Evolutionary conservation across 169 alveolate species (phyloP), one percentile per base, ranked within the genome.

Genomic region (Plasmodium vinckei): DNA sequence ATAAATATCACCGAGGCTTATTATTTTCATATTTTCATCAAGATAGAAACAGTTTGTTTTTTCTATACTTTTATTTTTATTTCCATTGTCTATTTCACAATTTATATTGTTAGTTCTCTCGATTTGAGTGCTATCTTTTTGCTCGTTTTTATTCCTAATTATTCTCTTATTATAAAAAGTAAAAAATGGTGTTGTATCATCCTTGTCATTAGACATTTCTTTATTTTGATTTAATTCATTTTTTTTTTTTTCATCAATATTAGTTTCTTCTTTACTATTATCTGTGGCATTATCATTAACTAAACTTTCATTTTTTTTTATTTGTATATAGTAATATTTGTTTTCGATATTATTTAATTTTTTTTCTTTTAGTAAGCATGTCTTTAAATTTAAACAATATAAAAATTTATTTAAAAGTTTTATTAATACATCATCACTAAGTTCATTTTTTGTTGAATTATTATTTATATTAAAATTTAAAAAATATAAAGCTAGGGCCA

Each of bases 151-250:
- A 23, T 2, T 49, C 17, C 42, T 46, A 19, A 79, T 59, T 69
- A 79, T 65, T 65, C 89, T 13, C 33, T 79, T 79, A 47, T 79
- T 65, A 59, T 79, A 79, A 60, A 79, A 79, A 23, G 89, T 79
- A 47, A 79, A 53, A 15, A 79, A 49, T 4, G 42, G 42, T 46
- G 9, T 75, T 5, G 7, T 49, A 42, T 21, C 23, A 19, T 49
- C 6, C 49, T 2, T 53, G 21, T 51, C 56, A 19, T 5, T 2
- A 7, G 47, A 1, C 1, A 10, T 42, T 6, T n/a, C 15, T 23
- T 60, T 5, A 7, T 60, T 49, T 33, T 64, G 44, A 13, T 33
- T 10, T 27, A 1, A 13, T 2, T 61, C 53, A 15, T 44, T 12
- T 44, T 49, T 54, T n/a, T 5, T 42, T 61, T 61, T 44, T 51